Conservation (phyloP, 257 asterid genomes). For the Galeopsis tetrahit region DNA sequence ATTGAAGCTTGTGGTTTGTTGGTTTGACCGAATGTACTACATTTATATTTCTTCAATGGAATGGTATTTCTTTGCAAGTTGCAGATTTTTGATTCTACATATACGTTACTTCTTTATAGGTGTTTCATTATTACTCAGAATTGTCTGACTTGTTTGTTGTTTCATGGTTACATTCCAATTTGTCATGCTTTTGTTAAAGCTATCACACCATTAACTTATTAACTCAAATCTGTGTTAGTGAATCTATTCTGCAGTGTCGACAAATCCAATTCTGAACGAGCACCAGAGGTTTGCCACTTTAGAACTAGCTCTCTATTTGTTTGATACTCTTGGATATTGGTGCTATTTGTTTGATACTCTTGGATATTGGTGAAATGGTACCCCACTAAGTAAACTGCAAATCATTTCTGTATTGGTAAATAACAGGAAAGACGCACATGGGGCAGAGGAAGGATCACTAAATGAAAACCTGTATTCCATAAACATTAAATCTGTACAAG, state of each 20-base stretch:
- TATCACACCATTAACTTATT: neutral
- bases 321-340: neutral
- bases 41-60: constrained; percentile 15
- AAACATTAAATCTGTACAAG: too few species aligned
- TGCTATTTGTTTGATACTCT: neutral
- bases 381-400: neutral
- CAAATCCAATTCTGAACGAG: neutral
- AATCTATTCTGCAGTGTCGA: neutral
- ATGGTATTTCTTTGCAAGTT: neutral
- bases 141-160: neutral
- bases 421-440: neutral
- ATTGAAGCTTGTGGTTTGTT: neutral
- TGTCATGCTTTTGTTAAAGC: too few species aligned
- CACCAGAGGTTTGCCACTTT: neutral
- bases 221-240: neutral
- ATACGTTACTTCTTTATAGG: neutral
- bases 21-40: neutral
- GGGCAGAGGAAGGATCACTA: too few species aligned
- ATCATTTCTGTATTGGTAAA: neutral
- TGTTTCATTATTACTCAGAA: neutral
- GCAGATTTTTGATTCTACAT: neutral
- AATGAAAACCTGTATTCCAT: too few species aligned
- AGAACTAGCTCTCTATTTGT: neutral
- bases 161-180: neutral
- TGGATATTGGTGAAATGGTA: neutral